These are phyloP conservation scores for Suillus lakei DNA, from an alignment of 768 basidiomycete genomes.

Conservation along the genomic window DNA sequence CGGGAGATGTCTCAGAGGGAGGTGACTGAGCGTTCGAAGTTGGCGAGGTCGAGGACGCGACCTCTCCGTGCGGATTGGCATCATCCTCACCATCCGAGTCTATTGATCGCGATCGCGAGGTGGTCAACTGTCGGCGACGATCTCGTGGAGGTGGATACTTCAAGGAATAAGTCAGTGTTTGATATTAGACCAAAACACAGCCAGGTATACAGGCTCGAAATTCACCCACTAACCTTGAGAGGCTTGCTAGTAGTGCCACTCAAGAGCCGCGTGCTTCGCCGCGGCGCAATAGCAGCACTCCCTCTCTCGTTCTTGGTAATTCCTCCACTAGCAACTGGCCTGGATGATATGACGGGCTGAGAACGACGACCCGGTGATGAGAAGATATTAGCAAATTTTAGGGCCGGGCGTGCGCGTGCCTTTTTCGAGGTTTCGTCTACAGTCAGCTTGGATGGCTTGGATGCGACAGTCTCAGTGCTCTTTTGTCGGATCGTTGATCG, in stretches of 20 bases:
- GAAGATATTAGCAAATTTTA: slow-evolving; percentile 87
- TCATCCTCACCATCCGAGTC: slow-evolving; percentile 81
- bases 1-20: slow-evolving; percentile 65
- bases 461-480: slow-evolving; percentile 52
- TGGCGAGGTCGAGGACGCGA: slow-evolving; percentile 64
- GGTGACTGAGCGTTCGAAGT: slow-evolving; percentile 62
- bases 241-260: slow-evolving; percentile 60
- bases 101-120: slow-evolving; percentile 61
- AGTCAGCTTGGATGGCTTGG: slow-evolving; percentile 63
- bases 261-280: slow-evolving; percentile 77
- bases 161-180: slow-evolving; percentile 36
- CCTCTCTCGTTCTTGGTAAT: slow-evolving; percentile 55
- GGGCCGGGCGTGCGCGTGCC: slow-evolving; percentile 89
- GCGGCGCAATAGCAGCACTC: slow-evolving; percentile 51
- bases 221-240: slow-evolving; percentile 53
- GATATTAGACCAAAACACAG: slow-evolving; percentile 18
- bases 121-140: slow-evolving; percentile 59
- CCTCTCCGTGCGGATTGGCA: slow-evolving; percentile 47
- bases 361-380: slow-evolving; percentile 83
- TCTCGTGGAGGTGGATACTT: slow-evolving; percentile 51
- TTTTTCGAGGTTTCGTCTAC: slow-evolving; percentile 81
- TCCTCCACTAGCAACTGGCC: slow-evolving; percentile 46
- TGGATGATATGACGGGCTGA: slow-evolving; percentile 72
- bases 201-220: slow-evolving; percentile 1
- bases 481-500: slow-evolving; percentile 65